Conservation (phyloP, 2,329 filamentous ascomycete genomes). For the Geosmithia morbida region DNA sequence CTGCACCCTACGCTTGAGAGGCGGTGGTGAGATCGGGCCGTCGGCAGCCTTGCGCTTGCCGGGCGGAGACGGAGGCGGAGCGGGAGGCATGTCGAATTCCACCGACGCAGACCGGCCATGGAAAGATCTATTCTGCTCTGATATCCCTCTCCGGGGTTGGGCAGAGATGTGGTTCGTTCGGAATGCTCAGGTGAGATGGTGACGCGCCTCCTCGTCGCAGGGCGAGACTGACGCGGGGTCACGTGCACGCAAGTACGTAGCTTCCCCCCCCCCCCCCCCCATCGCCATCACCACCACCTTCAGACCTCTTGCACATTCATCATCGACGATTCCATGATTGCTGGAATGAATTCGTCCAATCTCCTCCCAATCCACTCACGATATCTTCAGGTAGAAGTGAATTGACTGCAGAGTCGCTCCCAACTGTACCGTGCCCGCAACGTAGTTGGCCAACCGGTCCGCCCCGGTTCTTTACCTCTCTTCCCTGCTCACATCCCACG, state of each 20-base stretch:
- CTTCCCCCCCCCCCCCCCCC: no score
- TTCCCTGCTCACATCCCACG: neutral
- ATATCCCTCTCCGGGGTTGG: neutral
- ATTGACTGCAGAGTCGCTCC: no score
- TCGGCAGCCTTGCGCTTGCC: slow-evolving; percentile 22
- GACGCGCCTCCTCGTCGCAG: neutral
- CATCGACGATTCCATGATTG: no score
- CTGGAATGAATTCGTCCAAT: no score
- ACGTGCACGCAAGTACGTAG: slow-evolving; percentile 11
- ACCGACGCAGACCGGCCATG: neutral
- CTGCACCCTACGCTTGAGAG: slow-evolving; percentile 35
- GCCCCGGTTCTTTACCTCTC: no score
- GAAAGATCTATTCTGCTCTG: neutral
- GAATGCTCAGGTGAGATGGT: no score
- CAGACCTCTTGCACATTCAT: no score
- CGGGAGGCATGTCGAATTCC: neutral
- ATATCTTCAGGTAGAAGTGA: no score
- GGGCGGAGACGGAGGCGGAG: slow-evolving; percentile 7
- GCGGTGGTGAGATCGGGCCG: slow-evolving; percentile 35
- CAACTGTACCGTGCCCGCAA: neutral
- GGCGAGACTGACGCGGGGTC: slow-evolving; percentile 13
- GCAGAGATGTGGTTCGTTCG: neutral
- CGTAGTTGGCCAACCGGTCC: neutral
- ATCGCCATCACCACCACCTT: neutral
- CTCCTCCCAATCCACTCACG: no score